These are phyloP conservation scores for Sphaerobolus stellatus DNA, from an alignment of 1,284 basidiomycete species.

Conservation along the genomic window DNA sequence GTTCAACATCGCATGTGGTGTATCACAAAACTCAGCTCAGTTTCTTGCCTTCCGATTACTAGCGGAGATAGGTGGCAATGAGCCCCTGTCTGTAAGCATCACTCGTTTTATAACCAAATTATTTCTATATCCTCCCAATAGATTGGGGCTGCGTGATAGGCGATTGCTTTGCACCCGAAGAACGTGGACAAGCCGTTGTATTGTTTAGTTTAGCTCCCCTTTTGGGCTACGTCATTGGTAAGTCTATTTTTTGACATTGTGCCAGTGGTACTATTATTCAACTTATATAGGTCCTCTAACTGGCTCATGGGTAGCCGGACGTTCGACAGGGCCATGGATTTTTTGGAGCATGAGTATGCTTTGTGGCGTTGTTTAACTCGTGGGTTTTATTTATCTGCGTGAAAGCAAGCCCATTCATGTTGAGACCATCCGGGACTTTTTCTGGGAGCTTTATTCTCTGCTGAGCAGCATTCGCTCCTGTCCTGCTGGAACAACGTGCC, in stretches of 20 bases:
- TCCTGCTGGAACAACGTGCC: constrained; percentile 62
- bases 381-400: constrained; percentile 57
- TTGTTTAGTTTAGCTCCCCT: constrained; percentile 64
- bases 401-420: constrained; percentile 57
- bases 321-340: constrained; percentile 66
- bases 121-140: too few relatives aligned
- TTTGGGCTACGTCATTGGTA: constrained; percentile 57
- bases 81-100: constrained; percentile 52
- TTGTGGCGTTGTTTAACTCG: constrained; percentile 47
- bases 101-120: not conserved
- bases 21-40: constrained; percentile 56
- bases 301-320: constrained; percentile 51
- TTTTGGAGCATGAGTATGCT: constrained; percentile 64
- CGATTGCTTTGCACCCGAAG: constrained; percentile 67
- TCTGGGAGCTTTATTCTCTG: not conserved
- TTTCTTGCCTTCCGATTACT: constrained; percentile 66
- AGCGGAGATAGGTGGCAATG: constrained; percentile 63
- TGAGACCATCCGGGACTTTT: not conserved
- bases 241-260: not conserved
- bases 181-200: constrained; percentile 66
- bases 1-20: constrained; percentile 68
- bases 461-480: constrained; percentile 64
- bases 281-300: constrained; percentile 45
- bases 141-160: constrained; percentile 67
- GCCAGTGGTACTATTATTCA: not conserved